These are phyloP conservation scores for Sporisorium reilianum DNA, from an alignment of 1,284 basidiomycete species.

Conservation along the genomic window DNA sequence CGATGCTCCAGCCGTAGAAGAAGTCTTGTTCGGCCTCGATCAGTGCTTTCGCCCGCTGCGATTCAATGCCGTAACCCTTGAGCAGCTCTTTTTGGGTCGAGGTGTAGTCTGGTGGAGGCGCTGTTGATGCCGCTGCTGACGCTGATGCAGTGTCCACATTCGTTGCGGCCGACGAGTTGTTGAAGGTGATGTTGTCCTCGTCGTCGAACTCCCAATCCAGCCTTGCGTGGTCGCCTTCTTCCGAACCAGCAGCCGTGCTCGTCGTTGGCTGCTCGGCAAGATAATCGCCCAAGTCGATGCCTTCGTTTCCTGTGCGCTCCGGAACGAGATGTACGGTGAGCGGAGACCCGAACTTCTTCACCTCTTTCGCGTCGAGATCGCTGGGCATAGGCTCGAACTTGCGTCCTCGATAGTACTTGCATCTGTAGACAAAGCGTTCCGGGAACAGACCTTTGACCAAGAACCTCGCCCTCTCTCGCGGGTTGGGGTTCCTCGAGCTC, in stretches of 20 bases:
- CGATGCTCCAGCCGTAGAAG: constrained; percentile 48
- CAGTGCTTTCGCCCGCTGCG: constrained; percentile 17
- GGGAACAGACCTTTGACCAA: constrained; percentile 48
- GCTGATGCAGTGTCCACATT: background rate
- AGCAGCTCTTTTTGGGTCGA: constrained; percentile 23
- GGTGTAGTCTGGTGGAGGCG: constrained; percentile 24
- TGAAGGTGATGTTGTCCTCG: constrained; percentile 18
- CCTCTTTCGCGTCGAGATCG: constrained; percentile 29
- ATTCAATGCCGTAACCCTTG: constrained; percentile 36
- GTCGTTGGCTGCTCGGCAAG: background rate
- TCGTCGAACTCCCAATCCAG: constrained; percentile 48
- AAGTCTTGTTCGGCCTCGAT: constrained; percentile 45
- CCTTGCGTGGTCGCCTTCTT: background rate
- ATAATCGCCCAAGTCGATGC: constrained; percentile 31
- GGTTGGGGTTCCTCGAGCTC: constrained; percentile 31
- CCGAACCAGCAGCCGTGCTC: background rate
- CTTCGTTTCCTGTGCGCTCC: constrained; percentile 33
- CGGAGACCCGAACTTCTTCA: constrained; percentile 34
- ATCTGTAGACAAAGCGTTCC: constrained; percentile 32
- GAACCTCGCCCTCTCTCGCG: constrained; percentile 30
- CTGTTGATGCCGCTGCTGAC: background rate
- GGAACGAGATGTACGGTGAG: constrained; percentile 28
- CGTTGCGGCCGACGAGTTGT: background rate
- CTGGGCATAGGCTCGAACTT: constrained; percentile 45
- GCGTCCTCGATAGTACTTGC: constrained; percentile 32